A percentile compares a stretch with the other conserved stretches of the same genome.
phyloP scores from a whole-genome alignment of 2,329 filamentous ascomycete genomes.

The Fusarium anthophilum region DNA sequence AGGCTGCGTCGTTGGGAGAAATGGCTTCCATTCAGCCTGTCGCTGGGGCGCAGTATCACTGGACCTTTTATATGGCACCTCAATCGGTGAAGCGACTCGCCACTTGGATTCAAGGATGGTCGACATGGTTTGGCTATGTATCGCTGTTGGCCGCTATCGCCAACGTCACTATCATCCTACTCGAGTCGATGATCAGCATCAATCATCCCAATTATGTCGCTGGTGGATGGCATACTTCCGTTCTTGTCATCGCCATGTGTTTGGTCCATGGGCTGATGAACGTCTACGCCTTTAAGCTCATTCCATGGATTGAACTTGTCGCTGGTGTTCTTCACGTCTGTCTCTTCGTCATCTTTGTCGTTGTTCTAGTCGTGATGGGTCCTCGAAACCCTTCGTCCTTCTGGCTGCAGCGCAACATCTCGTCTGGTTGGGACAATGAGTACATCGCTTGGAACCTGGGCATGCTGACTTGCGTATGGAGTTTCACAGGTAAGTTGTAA shows the following conservation, averaged over 20 bases:
- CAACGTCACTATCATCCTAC: conserved; percentile 40
- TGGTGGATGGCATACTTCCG: conserved; percentile 38
- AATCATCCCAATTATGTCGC: conserved; percentile 35
- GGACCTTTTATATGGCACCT: conserved; percentile 40
- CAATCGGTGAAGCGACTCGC: conserved; percentile 30
- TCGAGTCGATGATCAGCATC: conserved; percentile 41
- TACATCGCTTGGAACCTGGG: conserved; percentile 39
- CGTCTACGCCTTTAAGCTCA: conserved; percentile 34
- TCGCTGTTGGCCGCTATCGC: conserved; percentile 38
- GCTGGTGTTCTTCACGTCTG: conserved; percentile 38
- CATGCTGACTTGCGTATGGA: conserved; percentile 41
- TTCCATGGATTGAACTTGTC: conserved; percentile 39
- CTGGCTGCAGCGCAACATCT: conserved; percentile 34
- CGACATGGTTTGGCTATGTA: conserved; percentile 40
- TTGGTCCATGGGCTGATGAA: conserved; percentile 36
- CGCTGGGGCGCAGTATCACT: conserved; percentile 36
- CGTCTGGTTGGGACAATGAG: conserved; percentile 38
- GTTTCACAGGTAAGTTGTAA: conserved; percentile 29
- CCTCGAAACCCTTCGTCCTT: conserved; percentile 34
- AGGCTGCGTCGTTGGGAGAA: conserved; percentile 37
- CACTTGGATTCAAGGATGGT: conserved; percentile 40
- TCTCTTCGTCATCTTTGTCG: conserved; percentile 37
- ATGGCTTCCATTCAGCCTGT: conserved; percentile 41
- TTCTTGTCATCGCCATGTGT: conserved; percentile 41
- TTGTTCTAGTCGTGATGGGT: conserved; percentile 39